A percentile compares a stretch with the other conserved stretches of the same genome.
These are phyloP conservation scores for Mortierella sp. DNA, from an alignment of 371 early-diverging fungal genomes.

Conservation along the genomic window DNA sequence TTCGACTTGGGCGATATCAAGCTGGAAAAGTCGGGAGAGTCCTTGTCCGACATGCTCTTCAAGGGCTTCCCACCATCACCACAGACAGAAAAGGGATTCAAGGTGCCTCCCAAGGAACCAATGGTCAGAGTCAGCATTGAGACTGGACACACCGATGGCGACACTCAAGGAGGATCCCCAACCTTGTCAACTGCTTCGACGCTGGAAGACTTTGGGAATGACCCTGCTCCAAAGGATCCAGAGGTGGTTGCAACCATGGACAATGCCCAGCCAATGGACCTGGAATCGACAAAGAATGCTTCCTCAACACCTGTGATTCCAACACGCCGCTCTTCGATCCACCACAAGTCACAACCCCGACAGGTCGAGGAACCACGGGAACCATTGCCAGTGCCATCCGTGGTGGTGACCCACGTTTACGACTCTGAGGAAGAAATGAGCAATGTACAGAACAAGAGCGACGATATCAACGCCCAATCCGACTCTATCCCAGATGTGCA, in stretches of 20 bases:
- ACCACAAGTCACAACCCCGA: background rate
- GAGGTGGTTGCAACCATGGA: background rate
- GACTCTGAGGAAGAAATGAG: no score
- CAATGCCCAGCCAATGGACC: background rate
- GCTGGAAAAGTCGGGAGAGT: constrained; percentile 18
- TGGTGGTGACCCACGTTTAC: no score
- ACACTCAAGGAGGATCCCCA: background rate
- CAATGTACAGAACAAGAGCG: no score
- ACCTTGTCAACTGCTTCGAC: constrained; percentile 1
- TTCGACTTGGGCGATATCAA: constrained; percentile 1
- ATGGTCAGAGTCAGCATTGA: background rate
- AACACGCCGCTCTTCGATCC: constrained; percentile 4
- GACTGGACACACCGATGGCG: background rate
- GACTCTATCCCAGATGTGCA: no score
- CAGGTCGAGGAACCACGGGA: background rate
- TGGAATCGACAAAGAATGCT: background rate
- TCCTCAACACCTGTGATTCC: background rate
- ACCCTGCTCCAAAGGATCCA: background rate
- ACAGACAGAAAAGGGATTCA: background rate
- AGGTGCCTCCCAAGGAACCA: background rate
- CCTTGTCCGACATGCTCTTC: constrained; percentile 40
- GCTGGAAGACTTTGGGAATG: constrained; percentile 1
- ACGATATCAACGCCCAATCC: no score
- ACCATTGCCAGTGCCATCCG: background rate
- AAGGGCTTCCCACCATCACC: constrained; percentile 9